Percentiles rank a stretch among this genome's conserved stretches.
Conservation (phyloP, 768 basidiomycete genomes). For the Rhodotorula taiwanensis region DNA sequence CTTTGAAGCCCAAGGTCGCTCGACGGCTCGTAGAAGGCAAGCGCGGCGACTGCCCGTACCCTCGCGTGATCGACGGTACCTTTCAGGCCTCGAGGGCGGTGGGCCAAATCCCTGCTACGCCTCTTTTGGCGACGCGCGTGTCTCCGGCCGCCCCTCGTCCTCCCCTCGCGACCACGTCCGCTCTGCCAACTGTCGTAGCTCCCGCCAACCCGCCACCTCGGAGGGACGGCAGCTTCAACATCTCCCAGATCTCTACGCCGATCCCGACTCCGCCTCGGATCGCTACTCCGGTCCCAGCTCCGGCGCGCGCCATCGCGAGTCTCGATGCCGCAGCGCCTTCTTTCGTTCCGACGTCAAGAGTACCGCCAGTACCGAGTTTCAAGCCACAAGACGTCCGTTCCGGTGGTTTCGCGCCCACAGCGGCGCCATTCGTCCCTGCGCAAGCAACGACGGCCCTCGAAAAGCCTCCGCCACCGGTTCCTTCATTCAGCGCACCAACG, state of each 20-base stretch:
- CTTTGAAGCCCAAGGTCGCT: conserved; percentile 41
- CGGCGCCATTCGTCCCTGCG: neutral
- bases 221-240: neutral
- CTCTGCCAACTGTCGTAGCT: conserved; percentile 12
- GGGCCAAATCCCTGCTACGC: conserved; percentile 40
- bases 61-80: conserved; percentile 43
- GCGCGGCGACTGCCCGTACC: conserved; percentile 38
- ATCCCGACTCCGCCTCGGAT: neutral
- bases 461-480: no score
- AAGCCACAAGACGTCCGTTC: no score
- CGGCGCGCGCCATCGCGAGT: neutral
- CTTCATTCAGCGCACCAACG: no score
- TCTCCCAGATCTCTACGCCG: conserved; percentile 21
- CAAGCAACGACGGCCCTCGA: no score
- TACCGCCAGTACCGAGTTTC: no score
- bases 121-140: conserved; percentile 43
- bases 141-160: neutral
- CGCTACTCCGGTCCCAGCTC: neutral
- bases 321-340: neutral
- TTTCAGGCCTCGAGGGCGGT: conserved; percentile 35
- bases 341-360: conserved; percentile 17
- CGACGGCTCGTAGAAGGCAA: conserved; percentile 42
- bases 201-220: no score
- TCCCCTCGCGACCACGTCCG: conserved; percentile 3
- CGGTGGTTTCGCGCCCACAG: neutral